A percentile compares a stretch with the other conserved stretches of the same genome.
These are phyloP conservation scores for Primulina tabacum DNA, from an alignment of 257 asterid species.

Conservation along the genomic window DNA sequence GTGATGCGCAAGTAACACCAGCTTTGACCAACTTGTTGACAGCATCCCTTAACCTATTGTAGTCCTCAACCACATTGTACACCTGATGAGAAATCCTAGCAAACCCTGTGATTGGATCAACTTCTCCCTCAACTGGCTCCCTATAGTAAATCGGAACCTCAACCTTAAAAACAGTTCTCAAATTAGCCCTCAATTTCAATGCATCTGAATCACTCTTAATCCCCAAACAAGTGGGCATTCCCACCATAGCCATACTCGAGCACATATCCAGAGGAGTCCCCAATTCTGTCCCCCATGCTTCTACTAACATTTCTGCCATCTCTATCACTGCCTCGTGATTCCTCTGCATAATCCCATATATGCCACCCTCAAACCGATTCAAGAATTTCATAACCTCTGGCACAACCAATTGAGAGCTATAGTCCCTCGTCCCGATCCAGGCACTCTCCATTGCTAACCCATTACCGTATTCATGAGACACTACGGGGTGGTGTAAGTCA, in stretches of 20 bases:
- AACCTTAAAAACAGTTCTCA: constrained; percentile 56
- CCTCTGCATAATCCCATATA: constrained; percentile 64
- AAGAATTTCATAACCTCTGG: constrained; percentile 71
- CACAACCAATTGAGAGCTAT: constrained; percentile 73
- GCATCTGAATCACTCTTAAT: constrained; percentile 50
- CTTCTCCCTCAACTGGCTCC: constrained; percentile 49
- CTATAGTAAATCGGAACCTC: constrained; percentile 81
- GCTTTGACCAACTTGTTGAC: constrained; percentile 51
- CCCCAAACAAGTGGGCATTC: constrained; percentile 68
- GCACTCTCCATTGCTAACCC: constrained; percentile 73
- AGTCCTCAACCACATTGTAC: constrained; percentile 67
- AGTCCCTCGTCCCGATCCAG: constrained; percentile 88
- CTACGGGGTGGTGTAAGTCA: constrained; percentile 71
- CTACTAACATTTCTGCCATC: constrained; percentile 49
- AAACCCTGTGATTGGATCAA: constrained; percentile 55
- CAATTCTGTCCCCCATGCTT: constrained; percentile 67
- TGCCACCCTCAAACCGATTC: constrained; percentile 68
- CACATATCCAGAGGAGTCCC: constrained; percentile 79
- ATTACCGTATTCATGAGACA: constrained; percentile 74
- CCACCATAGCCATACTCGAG: constrained; percentile 92
- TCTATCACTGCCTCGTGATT: constrained; percentile 58
- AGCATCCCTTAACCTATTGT: constrained; percentile 68
- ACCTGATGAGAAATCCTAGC: constrained; percentile 94
- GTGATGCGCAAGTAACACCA: constrained; percentile 50
- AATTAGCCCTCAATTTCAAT: constrained; percentile 54